Conservation (phyloP, 768 basidiomycete genomes). For the Mycena olivaceomarginata region DNA sequence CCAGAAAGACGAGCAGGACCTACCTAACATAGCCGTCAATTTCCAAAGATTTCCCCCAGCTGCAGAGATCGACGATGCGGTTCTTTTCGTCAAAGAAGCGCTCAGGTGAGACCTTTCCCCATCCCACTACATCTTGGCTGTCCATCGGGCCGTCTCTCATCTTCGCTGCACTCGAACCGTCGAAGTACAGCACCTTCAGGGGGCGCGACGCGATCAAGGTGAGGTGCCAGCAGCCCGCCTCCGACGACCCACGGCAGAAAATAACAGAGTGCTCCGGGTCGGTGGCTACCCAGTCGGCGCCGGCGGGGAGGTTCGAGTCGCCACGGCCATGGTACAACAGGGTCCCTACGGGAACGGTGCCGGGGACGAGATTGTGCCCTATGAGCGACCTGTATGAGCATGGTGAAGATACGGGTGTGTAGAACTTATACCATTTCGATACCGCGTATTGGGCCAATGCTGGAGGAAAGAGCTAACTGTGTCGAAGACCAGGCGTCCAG, state of each 20-base stretch:
- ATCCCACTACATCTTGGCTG: conserved; percentile 57
- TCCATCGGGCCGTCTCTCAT: conserved; percentile 56
- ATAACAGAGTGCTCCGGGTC: conserved; percentile 58
- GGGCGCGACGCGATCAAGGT: conserved; percentile 51
- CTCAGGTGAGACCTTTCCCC: conserved; percentile 50
- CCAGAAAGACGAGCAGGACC: not conserved
- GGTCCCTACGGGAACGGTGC: conserved; percentile 57
- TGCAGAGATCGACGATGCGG: conserved; percentile 54
- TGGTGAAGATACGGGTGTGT: not conserved
- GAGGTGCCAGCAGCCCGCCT: conserved; percentile 52
- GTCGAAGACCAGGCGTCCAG: conserved; percentile 45
- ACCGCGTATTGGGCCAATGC: conserved; percentile 58
- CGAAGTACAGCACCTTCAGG: conserved; percentile 57
- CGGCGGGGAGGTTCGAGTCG: conserved; percentile 47
- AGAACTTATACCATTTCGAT: conserved; percentile 49
- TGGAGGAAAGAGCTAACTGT: conserved; percentile 55
- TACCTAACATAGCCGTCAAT: conserved; percentile 59
- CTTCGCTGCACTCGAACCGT: conserved; percentile 54
- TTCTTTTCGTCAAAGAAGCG: conserved; percentile 44
- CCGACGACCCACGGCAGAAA: conserved; percentile 47
- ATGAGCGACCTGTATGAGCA: not conserved
- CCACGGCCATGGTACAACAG: conserved; percentile 56
- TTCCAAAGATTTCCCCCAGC: conserved; percentile 54
- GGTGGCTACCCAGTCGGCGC: conserved; percentile 56
- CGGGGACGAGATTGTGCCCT: conserved; percentile 58